Evolutionary conservation across 768 basidiomycete genomes (phyloP).

Genomic region (Brasilioporus rufonigricans): DNA sequence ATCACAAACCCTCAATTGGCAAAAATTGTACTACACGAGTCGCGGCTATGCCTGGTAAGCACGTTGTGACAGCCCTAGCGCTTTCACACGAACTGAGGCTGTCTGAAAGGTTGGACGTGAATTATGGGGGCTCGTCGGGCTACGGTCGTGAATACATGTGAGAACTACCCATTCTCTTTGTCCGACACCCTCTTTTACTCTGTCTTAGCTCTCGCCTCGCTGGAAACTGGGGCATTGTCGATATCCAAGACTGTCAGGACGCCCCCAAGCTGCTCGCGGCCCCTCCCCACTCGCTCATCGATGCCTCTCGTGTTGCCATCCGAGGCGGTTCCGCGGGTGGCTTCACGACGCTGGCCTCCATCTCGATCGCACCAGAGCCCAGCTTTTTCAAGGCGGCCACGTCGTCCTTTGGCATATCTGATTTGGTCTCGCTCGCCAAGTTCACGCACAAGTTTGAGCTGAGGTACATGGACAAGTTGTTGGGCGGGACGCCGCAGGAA

Average conservation of each 20-base stretch:
- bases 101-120: conserved; percentile 59
- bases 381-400: conserved; percentile 59
- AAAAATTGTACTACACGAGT: conserved; percentile 64
- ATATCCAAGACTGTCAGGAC: conserved; percentile 61
- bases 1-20: conserved; percentile 49
- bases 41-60: conserved; percentile 71
- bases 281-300: conserved; percentile 52
- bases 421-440: conserved; percentile 52
- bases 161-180: neutral
- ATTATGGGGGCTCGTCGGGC: conserved; percentile 74
- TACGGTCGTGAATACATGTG: conserved; percentile 68
- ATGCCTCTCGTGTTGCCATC: conserved; percentile 61
- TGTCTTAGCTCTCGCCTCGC: conserved; percentile 46
- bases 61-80: no score
- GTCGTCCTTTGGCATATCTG: conserved; percentile 67
- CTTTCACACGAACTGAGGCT: neutral
- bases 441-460: conserved; percentile 76
- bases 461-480: conserved; percentile 53
- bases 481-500: conserved; percentile 56
- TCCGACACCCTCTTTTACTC: neutral
- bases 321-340: conserved; percentile 77
- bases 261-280: conserved; percentile 51
- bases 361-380: conserved; percentile 41
- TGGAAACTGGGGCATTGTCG: conserved; percentile 71
- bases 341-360: conserved; percentile 55